phyloP scores from a whole-genome alignment of 805 yeast genomes.

The Wickerhamiella brachini region DNA sequence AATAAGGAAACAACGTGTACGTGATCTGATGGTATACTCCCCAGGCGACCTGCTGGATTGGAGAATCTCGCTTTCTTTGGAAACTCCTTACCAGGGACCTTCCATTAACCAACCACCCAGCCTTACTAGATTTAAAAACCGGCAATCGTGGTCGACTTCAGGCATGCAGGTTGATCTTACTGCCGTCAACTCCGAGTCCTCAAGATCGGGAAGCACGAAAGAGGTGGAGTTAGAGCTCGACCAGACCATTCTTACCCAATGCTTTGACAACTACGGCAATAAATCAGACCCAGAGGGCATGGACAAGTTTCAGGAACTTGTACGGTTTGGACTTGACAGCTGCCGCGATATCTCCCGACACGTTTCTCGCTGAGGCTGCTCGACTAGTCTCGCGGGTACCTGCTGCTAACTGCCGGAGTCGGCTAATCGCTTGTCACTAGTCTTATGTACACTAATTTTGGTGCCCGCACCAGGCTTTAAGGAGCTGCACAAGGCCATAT shows the following conservation, averaged over 20 bases:
- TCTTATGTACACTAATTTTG: no score
- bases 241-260: slow-evolving; percentile 28
- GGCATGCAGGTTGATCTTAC: slow-evolving; percentile 28
- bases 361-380: slow-evolving; percentile 12
- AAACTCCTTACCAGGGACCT: slow-evolving; percentile 52
- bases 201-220: slow-evolving; percentile 11
- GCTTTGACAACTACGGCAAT: slow-evolving; percentile 25
- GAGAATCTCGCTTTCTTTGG: slow-evolving; percentile 61
- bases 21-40: slow-evolving; percentile 54
- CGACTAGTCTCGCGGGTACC: no score
- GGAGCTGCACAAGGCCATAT: slow-evolving; percentile 56
- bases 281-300: slow-evolving; percentile 28
- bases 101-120: slow-evolving; percentile 26
- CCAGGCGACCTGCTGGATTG: slow-evolving; percentile 71
- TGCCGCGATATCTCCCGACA: slow-evolving; percentile 32
- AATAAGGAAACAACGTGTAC: slow-evolving; percentile 60
- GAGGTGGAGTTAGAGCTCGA: slow-evolving; percentile 44
- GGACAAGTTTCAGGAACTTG: slow-evolving; percentile 43
- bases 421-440: no score
- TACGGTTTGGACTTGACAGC: slow-evolving; percentile 45
- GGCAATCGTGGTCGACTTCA: slow-evolving; percentile 60
- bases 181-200: slow-evolving; percentile 16
- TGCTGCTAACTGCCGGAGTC: no score
- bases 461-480: slow-evolving; percentile 31
- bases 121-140: slow-evolving; percentile 52